A percentile compares a stretch with the other conserved stretches of the same genome.
Evolutionary conservation across 1,284 basidiomycete species (phyloP).

Genomic region (Boletus holoroseus): DNA sequence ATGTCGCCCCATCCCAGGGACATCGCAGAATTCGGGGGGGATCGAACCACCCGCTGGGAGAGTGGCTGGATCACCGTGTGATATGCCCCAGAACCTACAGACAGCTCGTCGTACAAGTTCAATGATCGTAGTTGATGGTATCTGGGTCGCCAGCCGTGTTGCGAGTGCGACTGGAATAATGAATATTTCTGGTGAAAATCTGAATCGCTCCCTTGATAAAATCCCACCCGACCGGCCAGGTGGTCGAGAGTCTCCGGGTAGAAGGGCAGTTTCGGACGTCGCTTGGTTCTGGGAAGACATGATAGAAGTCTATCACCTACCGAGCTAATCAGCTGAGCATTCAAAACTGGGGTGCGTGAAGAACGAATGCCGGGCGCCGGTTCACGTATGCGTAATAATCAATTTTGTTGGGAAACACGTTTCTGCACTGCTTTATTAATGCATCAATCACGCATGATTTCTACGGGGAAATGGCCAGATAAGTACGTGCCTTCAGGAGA

Average conservation of each 20-base stretch:
- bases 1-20: slow-evolving; percentile 20
- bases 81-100: slow-evolving; percentile 27
- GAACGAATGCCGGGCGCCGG: background rate
- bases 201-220: background rate
- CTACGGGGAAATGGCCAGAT: too few species aligned
- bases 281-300: slow-evolving; percentile 14
- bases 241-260: slow-evolving; percentile 12
- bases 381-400: background rate
- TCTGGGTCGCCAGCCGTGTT: slow-evolving; percentile 19
- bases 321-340: background rate
- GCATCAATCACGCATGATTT: too few species aligned
- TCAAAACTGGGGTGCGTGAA: background rate
- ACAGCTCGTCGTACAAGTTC: slow-evolving; percentile 25
- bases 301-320: background rate
- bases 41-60: slow-evolving; percentile 11
- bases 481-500: too few species aligned
- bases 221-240: background rate
- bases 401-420: background rate
- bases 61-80: slow-evolving; percentile 10
- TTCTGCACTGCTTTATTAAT: too few species aligned
- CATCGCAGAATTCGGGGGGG: slow-evolving; percentile 23
- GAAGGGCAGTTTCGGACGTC: slow-evolving; percentile 11
- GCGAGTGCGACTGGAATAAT: slow-evolving; percentile 31
- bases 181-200: slow-evolving; percentile 13
- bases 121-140: slow-evolving; percentile 30